phyloP scores from a whole-genome alignment of 352 stramenopile genomes.

The Phytophthora syringae region DNA sequence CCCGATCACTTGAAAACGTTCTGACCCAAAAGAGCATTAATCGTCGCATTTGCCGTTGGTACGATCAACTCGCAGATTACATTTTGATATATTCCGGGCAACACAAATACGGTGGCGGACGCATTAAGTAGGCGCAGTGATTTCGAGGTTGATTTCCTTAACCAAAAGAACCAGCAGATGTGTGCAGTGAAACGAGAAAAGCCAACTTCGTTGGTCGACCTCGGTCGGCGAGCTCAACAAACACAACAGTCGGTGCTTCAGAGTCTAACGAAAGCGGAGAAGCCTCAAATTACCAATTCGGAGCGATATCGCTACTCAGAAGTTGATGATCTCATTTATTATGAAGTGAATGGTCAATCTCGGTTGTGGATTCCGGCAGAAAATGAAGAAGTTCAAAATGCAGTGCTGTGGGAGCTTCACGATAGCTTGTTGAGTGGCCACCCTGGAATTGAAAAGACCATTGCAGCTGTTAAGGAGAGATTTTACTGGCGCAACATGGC shows the following conservation, averaged over 20 bases:
- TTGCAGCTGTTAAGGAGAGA: not conserved
- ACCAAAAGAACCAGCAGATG: too few species aligned
- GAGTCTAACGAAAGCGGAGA: not conserved
- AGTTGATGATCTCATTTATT: constrained; percentile 5
- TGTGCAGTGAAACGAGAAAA: too few species aligned
- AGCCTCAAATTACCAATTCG: not conserved
- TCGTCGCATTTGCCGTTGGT: constrained; percentile 4
- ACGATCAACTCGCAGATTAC: constrained; percentile 5
- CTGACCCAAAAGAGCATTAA: too few species aligned
- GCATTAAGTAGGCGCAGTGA: constrained; percentile 3
- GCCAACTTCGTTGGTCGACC: too few species aligned
- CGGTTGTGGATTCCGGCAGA: constrained; percentile 6
- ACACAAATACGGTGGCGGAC: constrained; percentile 14
- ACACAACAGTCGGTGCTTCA: not conserved
- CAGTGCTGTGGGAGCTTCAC: too few species aligned
- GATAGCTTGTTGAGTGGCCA: constrained; percentile 15
- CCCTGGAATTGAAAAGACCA: constrained; percentile 10
- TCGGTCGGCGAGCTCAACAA: constrained; percentile 6
- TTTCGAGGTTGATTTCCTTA: constrained; percentile 16
- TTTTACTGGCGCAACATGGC: constrained; percentile 13
- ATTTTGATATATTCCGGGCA: constrained; percentile 8
- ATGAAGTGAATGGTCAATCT: not conserved
- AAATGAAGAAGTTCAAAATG: constrained; percentile 15
- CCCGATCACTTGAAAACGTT: not conserved
- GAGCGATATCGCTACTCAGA: constrained; percentile 13